Evolutionary conservation across 2,329 filamentous ascomycete genomes (phyloP).

Genomic region (Blumeria graminis): DNA sequence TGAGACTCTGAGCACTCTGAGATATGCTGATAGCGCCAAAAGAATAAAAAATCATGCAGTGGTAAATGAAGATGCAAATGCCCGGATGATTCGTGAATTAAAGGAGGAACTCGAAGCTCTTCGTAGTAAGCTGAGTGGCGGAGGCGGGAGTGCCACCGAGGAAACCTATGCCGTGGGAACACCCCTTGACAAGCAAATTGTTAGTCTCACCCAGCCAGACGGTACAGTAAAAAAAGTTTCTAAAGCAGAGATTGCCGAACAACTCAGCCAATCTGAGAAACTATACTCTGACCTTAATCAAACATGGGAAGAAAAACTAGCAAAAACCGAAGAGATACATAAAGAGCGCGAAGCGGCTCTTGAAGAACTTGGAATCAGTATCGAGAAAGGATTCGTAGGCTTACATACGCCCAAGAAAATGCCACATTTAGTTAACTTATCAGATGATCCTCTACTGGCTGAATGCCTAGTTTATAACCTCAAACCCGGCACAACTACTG

Average conservation of each 20-base stretch:
- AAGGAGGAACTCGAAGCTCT: slow-evolving; percentile 83
- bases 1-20: slow-evolving; percentile 80
- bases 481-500: slow-evolving; percentile 81
- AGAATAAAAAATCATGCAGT: slow-evolving; percentile 99
- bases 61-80: slow-evolving; percentile 96
- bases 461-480: slow-evolving; percentile 97
- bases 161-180: slow-evolving; percentile 83
- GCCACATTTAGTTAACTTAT: slow-evolving; percentile 94
- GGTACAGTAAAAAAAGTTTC: slow-evolving; percentile 84
- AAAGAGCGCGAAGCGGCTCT: slow-evolving; percentile 87
- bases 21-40: slow-evolving; percentile 94
- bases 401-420: slow-evolving; percentile 95
- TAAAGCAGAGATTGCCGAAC: slow-evolving; percentile 93
- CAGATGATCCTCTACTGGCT: slow-evolving; percentile 76
- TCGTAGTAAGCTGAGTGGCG: slow-evolving; percentile 56
- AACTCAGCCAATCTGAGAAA: slow-evolving; percentile 89
- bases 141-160: slow-evolving; percentile 33
- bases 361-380: slow-evolving; percentile 93
- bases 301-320: slow-evolving; percentile 92
- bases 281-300: slow-evolving; percentile 88
- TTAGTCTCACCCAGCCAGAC: slow-evolving; percentile 72
- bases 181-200: slow-evolving; percentile 83
- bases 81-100: slow-evolving; percentile 91
- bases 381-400: slow-evolving; percentile 93
- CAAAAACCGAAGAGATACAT: slow-evolving; percentile 90